Evolutionary conservation across 257 asterid species (phyloP), one percentile per base, ranked within the genome.

Genomic region (Scutellaria galericulata): DNA sequence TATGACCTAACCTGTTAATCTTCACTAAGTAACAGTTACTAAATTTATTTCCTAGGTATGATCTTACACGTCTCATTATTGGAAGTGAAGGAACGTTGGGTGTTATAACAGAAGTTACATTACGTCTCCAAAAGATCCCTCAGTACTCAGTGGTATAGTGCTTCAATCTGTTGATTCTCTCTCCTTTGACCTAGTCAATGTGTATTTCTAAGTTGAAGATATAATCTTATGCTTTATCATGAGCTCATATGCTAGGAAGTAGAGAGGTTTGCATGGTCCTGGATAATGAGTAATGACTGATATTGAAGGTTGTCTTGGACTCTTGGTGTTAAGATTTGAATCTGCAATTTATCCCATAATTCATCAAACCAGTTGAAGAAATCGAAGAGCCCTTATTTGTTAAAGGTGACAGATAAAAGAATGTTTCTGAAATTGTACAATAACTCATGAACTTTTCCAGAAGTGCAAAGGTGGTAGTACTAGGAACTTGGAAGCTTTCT

Each of bases 61-160:
- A 95, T 79, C 83, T 95, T 75, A 90, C 99, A 6, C 97, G 99
- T 73, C 85, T 95, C 64, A 60, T 95, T 75, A 95, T 95, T 79
- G 99, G 98, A 77, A 95, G 98, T 79, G 99, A 95, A 88, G 99
- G 99, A 73, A 95, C 99, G 51, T 64, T 95, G 83, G 99, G 99
- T 64, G 93, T 95, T 70, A 90, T 95, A 77, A 88, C 99, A 7
- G 99, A 88, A 83, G 89, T 92, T 74, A 95, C 99, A 61, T 67
- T 95, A 84, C 98, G 99, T 60, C 88, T 95, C 81, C 99, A 95
- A 81, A 92, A 81, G 84, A 88, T 92, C 74, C 98, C 99, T 50
- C 83, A 87, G 73, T 39, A 78, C 35, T 89, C 99, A 6, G 97
- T 95, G 97, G 99, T 94, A 9, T 63, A 57, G 18, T 69, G 56